Evolutionary conservation across 805 yeast genomes (phyloP), one percentile per base, ranked within the genome.

Genomic region (Starmerella lactis-condensi): DNA sequence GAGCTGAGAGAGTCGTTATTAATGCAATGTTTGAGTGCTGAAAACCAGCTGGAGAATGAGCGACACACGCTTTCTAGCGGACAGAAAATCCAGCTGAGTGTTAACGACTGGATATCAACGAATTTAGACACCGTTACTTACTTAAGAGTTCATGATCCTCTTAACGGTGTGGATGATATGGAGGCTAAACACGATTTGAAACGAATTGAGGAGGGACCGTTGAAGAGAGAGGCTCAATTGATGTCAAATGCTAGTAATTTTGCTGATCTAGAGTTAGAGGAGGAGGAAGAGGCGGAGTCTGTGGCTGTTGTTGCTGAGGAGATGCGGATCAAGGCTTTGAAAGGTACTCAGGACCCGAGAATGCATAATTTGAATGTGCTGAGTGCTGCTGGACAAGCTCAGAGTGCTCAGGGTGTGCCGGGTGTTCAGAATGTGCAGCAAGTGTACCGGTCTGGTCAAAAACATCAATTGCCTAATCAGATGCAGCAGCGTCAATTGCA

Each of bases 121-220:
- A 50, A 50, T 34, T 37, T 48, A 13, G 43, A 42, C 26, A 42
- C 44, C n/a, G 50, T 43, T 16, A 33, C 38, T 21, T 24, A 26
- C n/a, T 31, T 50, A 16, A 33, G 42, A 2, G 15, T 36, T 5
- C 36, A 33, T 27, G 36, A 45, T 14, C 33, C 19, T 19, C 33
- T 46, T 22, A 25, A 44, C 8, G 25, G 35, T 3, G 41, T 48
- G 14, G 42, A 38, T 15, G 26, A 28, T 3, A 38, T 31, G 15
- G 48, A 43, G 22, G 39, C 40, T 18, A 32, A 28, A 5, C 29
- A 32, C 5, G 52, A 48, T 22, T 9, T 42, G n/a, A n/a, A n/a
- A n/a, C n/a, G n/a, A n/a, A n/a, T n/a, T n/a, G n/a, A n/a, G n/a
- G n/a, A n/a, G n/a, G n/a, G n/a, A n/a, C n/a, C n/a, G n/a, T n/a